Evolutionary conservation across 2,329 filamentous ascomycete species (phyloP).

Genomic region (Xylariaceae sp.): DNA sequence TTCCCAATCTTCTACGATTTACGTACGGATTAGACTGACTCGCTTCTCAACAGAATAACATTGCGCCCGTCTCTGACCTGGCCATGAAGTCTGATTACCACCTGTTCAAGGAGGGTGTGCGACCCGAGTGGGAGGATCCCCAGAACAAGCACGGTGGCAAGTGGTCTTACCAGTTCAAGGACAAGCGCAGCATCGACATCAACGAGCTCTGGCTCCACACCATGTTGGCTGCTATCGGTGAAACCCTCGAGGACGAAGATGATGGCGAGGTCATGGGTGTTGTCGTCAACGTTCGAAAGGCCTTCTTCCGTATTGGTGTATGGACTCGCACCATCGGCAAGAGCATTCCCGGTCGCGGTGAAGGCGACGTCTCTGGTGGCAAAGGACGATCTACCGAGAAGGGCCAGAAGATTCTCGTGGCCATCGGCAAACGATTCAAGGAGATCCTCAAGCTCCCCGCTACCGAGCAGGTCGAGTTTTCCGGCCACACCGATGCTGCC

Average conservation of each 20-base stretch:
- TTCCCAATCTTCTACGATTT: background rate
- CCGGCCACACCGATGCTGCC: slow-evolving; percentile 90
- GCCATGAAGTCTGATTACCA: slow-evolving; percentile 99
- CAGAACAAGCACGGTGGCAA: slow-evolving; percentile 99
- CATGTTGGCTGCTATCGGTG: slow-evolving; percentile 93
- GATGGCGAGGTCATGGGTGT: slow-evolving; percentile 99
- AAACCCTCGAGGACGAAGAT: slow-evolving; percentile 90
- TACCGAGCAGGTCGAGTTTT: slow-evolving; percentile 83
- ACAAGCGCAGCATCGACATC: slow-evolving; percentile 86
- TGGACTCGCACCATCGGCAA: slow-evolving; percentile 96
- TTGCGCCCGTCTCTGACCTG: slow-evolving; percentile 90
- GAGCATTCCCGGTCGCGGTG: slow-evolving; percentile 68
- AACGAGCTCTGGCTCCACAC: slow-evolving; percentile 96
- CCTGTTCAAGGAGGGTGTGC: slow-evolving; percentile 95
- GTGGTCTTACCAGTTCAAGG: slow-evolving; percentile 98
- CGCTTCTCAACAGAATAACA: slow-evolving; percentile 75
- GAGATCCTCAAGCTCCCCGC: slow-evolving; percentile 75
- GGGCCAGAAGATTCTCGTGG: slow-evolving; percentile 75
- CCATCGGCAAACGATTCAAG: slow-evolving; percentile 90
- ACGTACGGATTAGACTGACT: slow-evolving; percentile 1
- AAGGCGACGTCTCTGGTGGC: slow-evolving; percentile 65
- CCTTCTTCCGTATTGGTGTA: slow-evolving; percentile 93
- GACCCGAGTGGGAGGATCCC: slow-evolving; percentile 95
- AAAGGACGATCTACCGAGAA: slow-evolving; percentile 76
- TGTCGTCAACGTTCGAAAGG: slow-evolving; percentile 97